Evolutionary conservation across 208 protist genomes (phyloP), one percentile per base, ranked within the genome.

Genomic region (Crithidia acanthocephali): DNA sequence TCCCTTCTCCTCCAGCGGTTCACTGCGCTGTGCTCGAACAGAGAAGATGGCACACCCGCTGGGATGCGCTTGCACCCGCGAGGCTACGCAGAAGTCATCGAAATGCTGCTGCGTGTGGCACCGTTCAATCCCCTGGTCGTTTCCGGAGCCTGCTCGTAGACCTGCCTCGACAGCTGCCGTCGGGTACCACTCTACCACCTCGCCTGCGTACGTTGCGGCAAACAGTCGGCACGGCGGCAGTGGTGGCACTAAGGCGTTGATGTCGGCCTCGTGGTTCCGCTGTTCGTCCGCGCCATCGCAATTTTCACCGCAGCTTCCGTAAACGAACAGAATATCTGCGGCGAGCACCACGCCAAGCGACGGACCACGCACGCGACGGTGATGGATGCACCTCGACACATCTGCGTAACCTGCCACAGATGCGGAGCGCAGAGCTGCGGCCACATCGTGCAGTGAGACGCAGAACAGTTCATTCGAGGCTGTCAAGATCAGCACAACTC

Each of bases 21-120:
- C 18, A 3, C 42, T 65, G 13, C 28, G 53, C 40, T 32, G 66
- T 10, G 76, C 68, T 1, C 68, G 66, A 22, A 91, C 84, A 1
- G 87, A 64, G 58, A 95, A 95, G 13, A 95, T 69, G 9, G 90
- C 90, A 51, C 90, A 95, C 10, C 83, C 80, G 0, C 69, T 32
- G 0, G 59, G 58, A 59, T 95, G 90, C 0, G 86, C 84, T 25
- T 65, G 59, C 30, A 92, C 70, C 0, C 52, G 61, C 20, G 65
- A 59, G 28, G 66, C 66, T n/a, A 74, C n/a, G 32, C 37, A 48
- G 32, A 55, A 52, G 33, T 35, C 6, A 28, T 51, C 18, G n/a
- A n/a, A n/a, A n/a, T n/a, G n/a, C n/a, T n/a, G n/a, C n/a, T n/a
- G n/a, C n/a, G n/a, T n/a, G n/a, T n/a, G n/a, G n/a, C n/a, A n/a